phyloP scores from a whole-genome alignment of 129 eudicot genomes.

The Flaveria trinervia region DNA sequence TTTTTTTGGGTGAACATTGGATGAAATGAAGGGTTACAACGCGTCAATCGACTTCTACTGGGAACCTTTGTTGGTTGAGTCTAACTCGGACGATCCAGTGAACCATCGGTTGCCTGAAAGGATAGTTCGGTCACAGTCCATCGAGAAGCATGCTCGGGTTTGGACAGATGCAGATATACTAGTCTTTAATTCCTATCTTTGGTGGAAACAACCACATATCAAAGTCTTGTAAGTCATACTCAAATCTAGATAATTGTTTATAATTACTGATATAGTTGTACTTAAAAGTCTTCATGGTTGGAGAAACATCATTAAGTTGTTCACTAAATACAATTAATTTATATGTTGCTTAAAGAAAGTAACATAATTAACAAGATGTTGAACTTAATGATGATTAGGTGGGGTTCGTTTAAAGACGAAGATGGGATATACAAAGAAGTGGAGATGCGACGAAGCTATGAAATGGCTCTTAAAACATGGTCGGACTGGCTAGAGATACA shows the following conservation, averaged over 20 bases:
- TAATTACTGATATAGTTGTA: background rate
- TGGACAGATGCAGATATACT: conserved; percentile 69
- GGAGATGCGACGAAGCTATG: conserved; percentile 54
- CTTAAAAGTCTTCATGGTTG: conserved; percentile 22
- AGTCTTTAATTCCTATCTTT: conserved; percentile 63
- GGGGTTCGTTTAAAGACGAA: conserved; percentile 61
- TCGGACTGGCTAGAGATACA: conserved; percentile 75
- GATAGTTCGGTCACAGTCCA: conserved; percentile 55
- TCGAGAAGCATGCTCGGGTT: conserved; percentile 64
- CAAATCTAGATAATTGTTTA: background rate
- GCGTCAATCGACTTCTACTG: conserved; percentile 65
- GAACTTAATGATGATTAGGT: conserved; percentile 41
- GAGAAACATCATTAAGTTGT: conserved; percentile 26
- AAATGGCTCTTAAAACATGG: conserved; percentile 83
- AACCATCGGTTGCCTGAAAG: conserved; percentile 59
- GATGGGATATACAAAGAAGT: conserved; percentile 57
- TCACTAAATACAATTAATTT: background rate
- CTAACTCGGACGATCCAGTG: conserved; percentile 72
- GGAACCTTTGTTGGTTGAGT: conserved; percentile 76
- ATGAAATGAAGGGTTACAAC: conserved; percentile 57
- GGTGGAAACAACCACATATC: conserved; percentile 69
- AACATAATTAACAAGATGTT: background rate
- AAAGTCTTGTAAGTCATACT: conserved; percentile 58
- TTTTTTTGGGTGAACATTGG: background rate
- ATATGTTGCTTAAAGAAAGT: conserved; percentile 17